Evolutionary conservation across 176 grass and related monocot genomes (phyloP), one percentile per base, ranked within the genome.

Genomic region (Oryza nivara): DNA sequence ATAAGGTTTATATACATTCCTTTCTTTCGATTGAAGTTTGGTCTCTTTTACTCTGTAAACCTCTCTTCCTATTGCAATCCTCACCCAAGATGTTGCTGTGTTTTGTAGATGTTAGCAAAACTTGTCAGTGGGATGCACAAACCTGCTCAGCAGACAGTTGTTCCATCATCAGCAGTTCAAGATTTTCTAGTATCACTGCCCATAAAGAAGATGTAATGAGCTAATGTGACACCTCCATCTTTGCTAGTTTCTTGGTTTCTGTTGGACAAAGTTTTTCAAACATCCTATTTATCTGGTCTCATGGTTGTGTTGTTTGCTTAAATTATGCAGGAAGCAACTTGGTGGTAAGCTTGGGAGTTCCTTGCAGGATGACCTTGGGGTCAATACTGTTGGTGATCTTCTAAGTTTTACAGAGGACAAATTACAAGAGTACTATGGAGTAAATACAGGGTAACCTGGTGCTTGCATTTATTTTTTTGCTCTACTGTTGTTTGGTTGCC

Each of bases 291-390:
- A 23, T 67, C 40, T 67, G 73, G 26, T 68, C 28, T 19, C 9
- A 41, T 10, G 38, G 38, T 35, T 67, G 30, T 30, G 4, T 47
- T 19, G 36, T 63, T 76, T 35, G 14, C 20, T 61, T 63, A 44
- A 61, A 65, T 78, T 80, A 22, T 88, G n/a, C 85, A 98, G 96
- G 96, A 98, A 98, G 80, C 93, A 95, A 85, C 88, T 98, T 64
- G 96, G 96, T 70, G 96, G 96, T 56, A 98, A 98, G 85, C 91
- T 98, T 80, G 96, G 96, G 76, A 95, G 77, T 78, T 95, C 96
- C 34, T 84, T 98, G 80, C 89, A 93, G 86, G 89, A 82, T 45
- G 88, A 98, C 84, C 93, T 98, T 80, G 85, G 91, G 86, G 69
- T 95, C 4, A 79, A 93, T 17, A 95, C 91, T 80, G 79, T 98